Conservation (phyloP, 495 filamentous ascomycete species). For the Aspergillus cristatus region DNA sequence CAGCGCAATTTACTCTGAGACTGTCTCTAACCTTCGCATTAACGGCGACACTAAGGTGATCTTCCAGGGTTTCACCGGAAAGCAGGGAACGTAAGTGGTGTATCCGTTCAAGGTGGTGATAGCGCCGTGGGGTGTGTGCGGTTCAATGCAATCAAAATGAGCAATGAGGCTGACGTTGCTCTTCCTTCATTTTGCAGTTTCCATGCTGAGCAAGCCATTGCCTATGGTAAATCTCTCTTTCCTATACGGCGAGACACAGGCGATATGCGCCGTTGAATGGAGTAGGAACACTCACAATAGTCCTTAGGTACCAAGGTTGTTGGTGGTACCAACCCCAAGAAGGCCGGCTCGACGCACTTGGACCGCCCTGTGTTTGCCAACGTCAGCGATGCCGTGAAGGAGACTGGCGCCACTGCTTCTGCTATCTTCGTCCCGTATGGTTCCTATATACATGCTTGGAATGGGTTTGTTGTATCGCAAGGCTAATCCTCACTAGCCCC, state of each 20-base stretch:
- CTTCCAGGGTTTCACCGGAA: conserved; percentile 97
- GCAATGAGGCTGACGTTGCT: conserved; percentile 31
- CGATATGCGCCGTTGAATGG: too few species aligned
- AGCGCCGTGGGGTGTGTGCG: too few species aligned
- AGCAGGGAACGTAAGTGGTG: conserved; percentile 98
- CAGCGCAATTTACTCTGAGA: conserved; percentile 64
- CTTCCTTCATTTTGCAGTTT: conserved; percentile 52
- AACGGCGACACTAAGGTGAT: conserved; percentile 87
- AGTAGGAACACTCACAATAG: conserved; percentile 19
- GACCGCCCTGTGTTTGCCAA: conserved; percentile 88
- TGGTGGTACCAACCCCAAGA: conserved; percentile 97
- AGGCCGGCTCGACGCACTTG: conserved; percentile 83
- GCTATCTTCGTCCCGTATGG: conserved; percentile 95
- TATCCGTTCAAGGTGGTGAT: too few species aligned
- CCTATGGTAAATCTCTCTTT: conserved; percentile 65
- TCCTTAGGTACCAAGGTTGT: conserved; percentile 85
- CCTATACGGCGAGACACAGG: neutral
- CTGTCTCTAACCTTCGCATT: conserved; percentile 85
- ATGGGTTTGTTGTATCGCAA: conserved; percentile 1
- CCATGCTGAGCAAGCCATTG: conserved; percentile 95
- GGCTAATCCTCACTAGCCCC: conserved; percentile 45
- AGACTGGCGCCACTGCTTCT: conserved; percentile 82
- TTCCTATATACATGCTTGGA: conserved; percentile 1
- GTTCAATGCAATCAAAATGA: conserved; percentile 6
- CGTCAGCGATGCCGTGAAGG: conserved; percentile 80